Evolutionary conservation across 2,329 filamentous ascomycete species (phyloP).

Genomic region (Mycosphaerella sp.): DNA sequence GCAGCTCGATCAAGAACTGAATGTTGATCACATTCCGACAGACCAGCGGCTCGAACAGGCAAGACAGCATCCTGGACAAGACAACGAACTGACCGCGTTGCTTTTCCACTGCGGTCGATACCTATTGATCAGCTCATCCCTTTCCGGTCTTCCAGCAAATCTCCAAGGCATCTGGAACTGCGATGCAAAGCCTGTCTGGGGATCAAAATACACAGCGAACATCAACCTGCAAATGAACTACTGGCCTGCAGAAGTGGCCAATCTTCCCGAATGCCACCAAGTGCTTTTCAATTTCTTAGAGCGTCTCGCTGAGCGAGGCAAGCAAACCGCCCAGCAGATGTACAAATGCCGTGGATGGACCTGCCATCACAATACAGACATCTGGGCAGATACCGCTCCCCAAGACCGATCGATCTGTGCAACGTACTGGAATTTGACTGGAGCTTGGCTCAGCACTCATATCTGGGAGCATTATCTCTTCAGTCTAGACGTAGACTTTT

Average conservation of each 20-base stretch:
- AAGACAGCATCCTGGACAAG: slow-evolving; percentile 19
- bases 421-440: slow-evolving; percentile 1
- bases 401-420: slow-evolving; percentile 1
- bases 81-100: slow-evolving; percentile 44
- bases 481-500: not conserved
- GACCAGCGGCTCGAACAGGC: slow-evolving; percentile 31
- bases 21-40: not conserved
- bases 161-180: slow-evolving; percentile 53
- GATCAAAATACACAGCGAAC: slow-evolving; percentile 52
- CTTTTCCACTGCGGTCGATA: slow-evolving; percentile 52
- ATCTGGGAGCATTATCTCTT: not conserved
- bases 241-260: slow-evolving; percentile 51
- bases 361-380: not conserved
- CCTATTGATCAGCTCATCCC: slow-evolving; percentile 50
- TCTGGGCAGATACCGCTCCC: not conserved
- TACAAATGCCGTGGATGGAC: not conserved
- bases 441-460: not conserved
- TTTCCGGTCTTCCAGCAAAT: slow-evolving; percentile 50
- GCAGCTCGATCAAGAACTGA: not conserved
- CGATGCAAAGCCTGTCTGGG: slow-evolving; percentile 44
- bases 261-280: slow-evolving; percentile 20
- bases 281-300: not conserved
- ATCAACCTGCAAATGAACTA: slow-evolving; percentile 60
- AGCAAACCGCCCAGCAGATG: not conserved
- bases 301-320: not conserved